These are phyloP conservation scores for Nelumbo lutea DNA, from an alignment of 164 flowering plant genomes.

Conservation along the genomic window DNA sequence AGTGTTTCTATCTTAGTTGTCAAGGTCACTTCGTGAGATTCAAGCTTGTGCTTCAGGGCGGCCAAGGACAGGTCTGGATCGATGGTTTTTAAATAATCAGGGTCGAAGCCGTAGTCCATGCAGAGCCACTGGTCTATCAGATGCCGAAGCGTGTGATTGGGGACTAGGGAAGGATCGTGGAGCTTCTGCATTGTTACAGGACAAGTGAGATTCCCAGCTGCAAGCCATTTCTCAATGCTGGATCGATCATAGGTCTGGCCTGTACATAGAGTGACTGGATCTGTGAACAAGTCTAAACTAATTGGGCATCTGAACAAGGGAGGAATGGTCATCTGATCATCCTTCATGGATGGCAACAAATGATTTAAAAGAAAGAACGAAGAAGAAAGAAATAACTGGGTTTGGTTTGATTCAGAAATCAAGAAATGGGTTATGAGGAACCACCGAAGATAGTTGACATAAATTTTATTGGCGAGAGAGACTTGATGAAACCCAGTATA, in stretches of 20 bases:
- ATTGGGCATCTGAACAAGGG: slow-evolving; percentile 68
- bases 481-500: neutral
- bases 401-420: neutral
- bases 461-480: neutral
- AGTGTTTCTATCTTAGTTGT: slow-evolving; percentile 32
- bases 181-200: slow-evolving; percentile 90
- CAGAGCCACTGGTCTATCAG: slow-evolving; percentile 57
- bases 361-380: neutral
- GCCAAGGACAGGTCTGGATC: slow-evolving; percentile 25
- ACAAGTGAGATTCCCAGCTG: slow-evolving; percentile 64
- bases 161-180: slow-evolving; percentile 54
- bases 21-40: slow-evolving; percentile 23
- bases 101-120: slow-evolving; percentile 19
- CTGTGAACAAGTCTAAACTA: slow-evolving; percentile 61
- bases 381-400: neutral
- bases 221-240: slow-evolving; percentile 67
- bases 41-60: slow-evolving; percentile 32
- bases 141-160: slow-evolving; percentile 70
- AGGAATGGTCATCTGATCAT: slow-evolving; percentile 43
- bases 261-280: slow-evolving; percentile 74
- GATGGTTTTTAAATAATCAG: slow-evolving; percentile 2
- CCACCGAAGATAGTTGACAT: no score
- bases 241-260: slow-evolving; percentile 80
- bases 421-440: slow-evolving; percentile 5
- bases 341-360: slow-evolving; percentile 23